Evolutionary conservation across 2,329 filamentous ascomycete species (phyloP), one percentile per base, ranked within the genome.

Genomic region (Ascocoryne sarcoides): DNA sequence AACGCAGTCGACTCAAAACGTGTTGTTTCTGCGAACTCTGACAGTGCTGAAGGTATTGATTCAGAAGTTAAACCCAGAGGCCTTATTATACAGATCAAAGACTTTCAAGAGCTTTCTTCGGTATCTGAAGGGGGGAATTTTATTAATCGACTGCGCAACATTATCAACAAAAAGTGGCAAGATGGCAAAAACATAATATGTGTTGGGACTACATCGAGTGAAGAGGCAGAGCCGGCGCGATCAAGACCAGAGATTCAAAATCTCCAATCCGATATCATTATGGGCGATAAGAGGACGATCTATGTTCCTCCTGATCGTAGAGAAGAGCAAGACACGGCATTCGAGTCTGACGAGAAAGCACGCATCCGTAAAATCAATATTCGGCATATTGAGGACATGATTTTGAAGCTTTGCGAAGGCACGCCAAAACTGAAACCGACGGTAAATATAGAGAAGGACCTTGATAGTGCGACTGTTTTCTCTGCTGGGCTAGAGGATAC

Each of bases 1-100:
- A 61, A 64, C 32, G 65, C 70, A 2, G 65, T 68, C 3, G 62
- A 70, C 35, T 44, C 47, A 4, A 60, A 62, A 40, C 48, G 54
- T 16, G 32, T 19, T 5, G 21, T 20, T 14, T 18, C 28, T 4
- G 19, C 15, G 3, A 19, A 43, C 5, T 10, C 34, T 10, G 15
- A 31, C 18, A 41, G 56, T 15, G 64, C 61, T 41, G 48, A 59
- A 15, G 50, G 59, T 30, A 19, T 34, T 49, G 5, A 53, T 35
- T 14, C 29, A 23, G 35, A 50, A n/a, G 10, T 34, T 5, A 40
- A 40, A 26, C 23, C 38, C 8, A 44, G 39, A 36, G 70, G 69
- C 17, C 70, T 88, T 5, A 79, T 96, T 43, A 69, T 93, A 29
- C 86, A 86, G 52, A 65, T 95, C 10, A 76, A 84, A 57, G 86